Percentiles rank a stretch among this genome's conserved stretches.
Conservation (phyloP, 208 protist genomes). For the Cochliopodium minus region DNA sequence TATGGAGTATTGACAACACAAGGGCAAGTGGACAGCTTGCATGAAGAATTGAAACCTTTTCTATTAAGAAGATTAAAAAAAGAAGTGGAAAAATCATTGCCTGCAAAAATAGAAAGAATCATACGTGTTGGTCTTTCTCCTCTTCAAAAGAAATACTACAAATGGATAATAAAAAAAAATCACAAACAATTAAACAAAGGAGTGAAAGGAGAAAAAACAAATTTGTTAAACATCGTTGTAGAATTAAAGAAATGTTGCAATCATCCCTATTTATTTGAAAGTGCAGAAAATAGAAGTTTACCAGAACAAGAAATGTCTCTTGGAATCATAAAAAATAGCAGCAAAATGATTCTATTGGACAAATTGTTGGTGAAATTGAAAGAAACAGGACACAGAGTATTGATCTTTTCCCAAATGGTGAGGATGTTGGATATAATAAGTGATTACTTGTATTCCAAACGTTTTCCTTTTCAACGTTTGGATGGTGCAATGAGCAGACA, state of each 20-base stretch:
- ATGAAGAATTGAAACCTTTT: conserved; percentile 30
- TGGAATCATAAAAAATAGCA: conserved; percentile 28
- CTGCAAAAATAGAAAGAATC: conserved; percentile 35
- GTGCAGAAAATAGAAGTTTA: background rate
- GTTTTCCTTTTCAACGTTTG: conserved; percentile 36
- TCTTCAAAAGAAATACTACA: conserved; percentile 49
- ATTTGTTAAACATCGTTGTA: conserved; percentile 51
- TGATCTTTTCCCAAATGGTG: conserved; percentile 85
- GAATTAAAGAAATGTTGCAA: conserved; percentile 75
- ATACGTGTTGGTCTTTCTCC: conserved; percentile 24
- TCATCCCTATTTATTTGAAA: conserved; percentile 57
- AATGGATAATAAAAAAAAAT: conserved; percentile 47
- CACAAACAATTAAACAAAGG: conserved; percentile 24
- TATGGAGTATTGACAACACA: background rate
- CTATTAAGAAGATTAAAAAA: conserved; percentile 44
- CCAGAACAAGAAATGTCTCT: conserved; percentile 1
- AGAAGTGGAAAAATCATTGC: conserved; percentile 42
- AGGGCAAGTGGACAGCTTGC: background rate
- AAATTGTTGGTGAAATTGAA: conserved; percentile 58
- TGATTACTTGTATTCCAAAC: conserved; percentile 50
- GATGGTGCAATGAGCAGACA: conserved; percentile 53
- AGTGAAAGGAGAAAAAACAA: background rate
- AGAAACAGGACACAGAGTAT: conserved; percentile 58
- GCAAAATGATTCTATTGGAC: conserved; percentile 71
- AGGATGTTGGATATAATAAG: conserved; percentile 68